Evolutionary conservation across 2,329 filamentous ascomycete species (phyloP).

Genomic region (Albophoma yamanashiensis): DNA sequence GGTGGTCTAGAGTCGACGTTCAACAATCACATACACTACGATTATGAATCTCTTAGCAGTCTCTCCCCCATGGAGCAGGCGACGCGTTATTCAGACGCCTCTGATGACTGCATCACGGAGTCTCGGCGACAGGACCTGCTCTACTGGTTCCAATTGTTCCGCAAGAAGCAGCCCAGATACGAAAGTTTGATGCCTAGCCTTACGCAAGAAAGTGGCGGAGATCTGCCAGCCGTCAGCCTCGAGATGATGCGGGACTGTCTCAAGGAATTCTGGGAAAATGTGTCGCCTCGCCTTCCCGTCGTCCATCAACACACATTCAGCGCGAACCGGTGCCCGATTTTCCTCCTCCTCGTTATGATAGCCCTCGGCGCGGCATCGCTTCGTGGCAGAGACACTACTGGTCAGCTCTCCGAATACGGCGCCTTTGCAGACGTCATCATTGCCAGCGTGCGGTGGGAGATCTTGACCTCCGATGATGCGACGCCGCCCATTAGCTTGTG

Average conservation of each 20-base stretch:
- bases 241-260: conserved; percentile 80
- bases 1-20: conserved; percentile 39
- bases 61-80: conserved; percentile 33
- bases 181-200: conserved; percentile 22
- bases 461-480: conserved; percentile 73
- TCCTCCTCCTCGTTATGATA: conserved; percentile 72
- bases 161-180: conserved; percentile 30
- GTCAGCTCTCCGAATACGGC: conserved; percentile 33
- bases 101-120: conserved; percentile 34
- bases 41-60: conserved; percentile 38
- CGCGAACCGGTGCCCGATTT: conserved; percentile 64
- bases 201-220: conserved; percentile 28
- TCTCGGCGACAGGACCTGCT: conserved; percentile 33
- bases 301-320: conserved; percentile 82
- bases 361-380: conserved; percentile 74
- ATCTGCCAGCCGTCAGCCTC: conserved; percentile 47
- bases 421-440: conserved; percentile 50
- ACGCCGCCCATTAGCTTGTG: conserved; percentile 75
- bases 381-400: conserved; percentile 51
- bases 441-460: conserved; percentile 66
- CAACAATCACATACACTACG: conserved; percentile 39
- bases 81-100: conserved; percentile 25
- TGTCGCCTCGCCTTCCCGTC: conserved; percentile 78
- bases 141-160: conserved; percentile 30
- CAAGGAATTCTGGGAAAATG: conserved; percentile 78